Evolutionary conservation across 2,329 filamentous ascomycete genomes (phyloP), one percentile per base, ranked within the genome.

Genomic region (Tolypocladium ophioglossoides): DNA sequence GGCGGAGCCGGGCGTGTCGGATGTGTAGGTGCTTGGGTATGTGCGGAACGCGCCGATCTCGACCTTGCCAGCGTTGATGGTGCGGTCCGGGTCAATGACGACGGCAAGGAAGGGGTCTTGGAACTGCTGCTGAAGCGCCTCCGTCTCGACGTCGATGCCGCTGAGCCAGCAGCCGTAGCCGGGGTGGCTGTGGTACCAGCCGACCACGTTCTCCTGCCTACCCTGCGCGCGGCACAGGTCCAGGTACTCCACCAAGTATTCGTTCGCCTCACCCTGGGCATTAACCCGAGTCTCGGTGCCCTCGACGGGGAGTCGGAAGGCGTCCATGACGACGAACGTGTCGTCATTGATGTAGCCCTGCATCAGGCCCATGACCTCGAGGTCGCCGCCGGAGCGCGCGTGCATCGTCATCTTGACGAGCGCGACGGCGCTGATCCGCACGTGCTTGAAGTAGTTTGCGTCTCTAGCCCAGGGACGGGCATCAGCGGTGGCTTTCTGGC

Each of bases 321-420:
- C 90, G 66, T 99, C 94, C 1, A 91, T 97, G 53, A 99, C 87
- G 61, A 99, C 83, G 64, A 99, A 89, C 1, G 88, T 82, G 64
- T 95, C 86, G 44, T 85, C 84, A 60, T 89, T 82, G 51, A 96
- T 86, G 70, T 95, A 96, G 58, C 94, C 94, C 67, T 95, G 88
- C 94, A 99, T 99, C 63, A 99, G 72, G 55, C 94, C 94, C 94
- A 99, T 99, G 64, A 99, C 82, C 75, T 99, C 94, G 60, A 97
- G 80, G 32, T 83, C 84, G 55, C 94, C 92, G 60, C 94, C 94
- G 0, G 90, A 91, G n/a, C 94, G 88, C 11, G 94, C 94, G 70
- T 99, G 94, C 89, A 96, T 97, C 59, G 95, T 90, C 94, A 99
- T 99, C 75, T 99, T 99, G 62, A 97, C 82, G 56, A 99, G 82